Evolutionary conservation across 2,329 filamentous ascomycete genomes (phyloP), one percentile per base, ranked within the genome.

Genomic region (Dryadomyces quercus-mongolicae): DNA sequence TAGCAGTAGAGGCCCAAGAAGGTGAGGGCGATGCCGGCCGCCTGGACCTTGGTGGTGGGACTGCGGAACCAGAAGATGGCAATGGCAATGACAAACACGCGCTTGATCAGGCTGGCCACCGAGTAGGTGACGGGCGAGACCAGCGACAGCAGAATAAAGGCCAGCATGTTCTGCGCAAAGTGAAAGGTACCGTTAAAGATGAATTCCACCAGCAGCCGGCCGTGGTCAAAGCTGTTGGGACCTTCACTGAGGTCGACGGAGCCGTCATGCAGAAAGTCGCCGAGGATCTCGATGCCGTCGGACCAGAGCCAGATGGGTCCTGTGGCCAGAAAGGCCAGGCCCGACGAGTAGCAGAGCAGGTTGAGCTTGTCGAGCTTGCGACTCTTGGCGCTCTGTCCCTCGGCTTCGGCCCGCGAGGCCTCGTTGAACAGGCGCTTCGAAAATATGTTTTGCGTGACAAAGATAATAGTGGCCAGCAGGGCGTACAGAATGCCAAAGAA

Each of bases 341-440:
- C 89, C 0, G 91, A 95, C n/a, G 91, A 97, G 67, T 98, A 98
- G 73, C 88, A 97, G 3, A 98, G 77, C 18, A 98, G 75, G 65
- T 98, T 98, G 44, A 98, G 80, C 71, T 98, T 98, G 71, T 98
- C 93, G 18, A 96, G 78, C 70, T 95, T 97, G 58, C 84, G 82
- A 46, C 82, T 79, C 54, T 79, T 78, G 13, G 75, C 70, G 0
- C 78, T 75, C 38, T 75, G 68, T 1, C 80, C 80, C 53, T 95
- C 88, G 8, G 84, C 81, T 69, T 96, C 92, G 2, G 88, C 87
- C 56, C 84, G 84, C 7, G 89, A 85, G 7, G 88, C 89, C 65
- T 96, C 91, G 67, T 96, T 98, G 75, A 98, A 98, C 10, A 98
- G 82, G 60, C 89, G 88, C 70, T 98, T 98, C 20, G 92, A 97